Evolutionary conservation across 2,329 filamentous ascomycete species (phyloP).

Genomic region (Xylaria sp.): DNA sequence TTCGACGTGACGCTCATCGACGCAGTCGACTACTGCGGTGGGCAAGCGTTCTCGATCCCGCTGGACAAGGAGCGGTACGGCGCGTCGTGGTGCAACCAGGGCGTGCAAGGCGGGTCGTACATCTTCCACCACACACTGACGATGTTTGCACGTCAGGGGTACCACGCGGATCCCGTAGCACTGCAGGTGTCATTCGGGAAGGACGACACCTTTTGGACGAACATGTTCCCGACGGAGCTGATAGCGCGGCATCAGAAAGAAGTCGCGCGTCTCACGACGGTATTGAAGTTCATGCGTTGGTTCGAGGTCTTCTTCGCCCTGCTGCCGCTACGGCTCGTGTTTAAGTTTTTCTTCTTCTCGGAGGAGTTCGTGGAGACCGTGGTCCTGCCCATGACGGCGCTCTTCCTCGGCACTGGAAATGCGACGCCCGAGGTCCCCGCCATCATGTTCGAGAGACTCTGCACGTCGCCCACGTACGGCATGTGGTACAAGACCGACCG

Average conservation of each 20-base stretch:
- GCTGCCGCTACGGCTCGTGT: constrained; percentile 54
- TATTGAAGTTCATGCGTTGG: constrained; percentile 63
- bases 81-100: constrained; percentile 72
- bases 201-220: constrained; percentile 66
- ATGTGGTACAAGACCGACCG: constrained; percentile 64
- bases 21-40: constrained; percentile 68
- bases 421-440: constrained; percentile 50
- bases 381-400: constrained; percentile 52
- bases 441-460: constrained; percentile 51
- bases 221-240: constrained; percentile 65
- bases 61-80: constrained; percentile 68
- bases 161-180: constrained; percentile 64
- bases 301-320: constrained; percentile 66
- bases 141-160: constrained; percentile 67
- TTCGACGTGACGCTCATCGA: constrained; percentile 70
- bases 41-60: constrained; percentile 71
- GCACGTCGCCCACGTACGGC: constrained; percentile 62
- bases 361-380: constrained; percentile 50
- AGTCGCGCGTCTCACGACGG: constrained; percentile 58
- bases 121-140: constrained; percentile 70
- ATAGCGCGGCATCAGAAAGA: constrained; percentile 63
- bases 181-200: constrained; percentile 68
- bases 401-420: constrained; percentile 52
- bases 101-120: constrained; percentile 68
- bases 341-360: constrained; percentile 49